phyloP scores from a whole-genome alignment of 768 basidiomycete species.

The Tricholoma hemisulphureum region DNA sequence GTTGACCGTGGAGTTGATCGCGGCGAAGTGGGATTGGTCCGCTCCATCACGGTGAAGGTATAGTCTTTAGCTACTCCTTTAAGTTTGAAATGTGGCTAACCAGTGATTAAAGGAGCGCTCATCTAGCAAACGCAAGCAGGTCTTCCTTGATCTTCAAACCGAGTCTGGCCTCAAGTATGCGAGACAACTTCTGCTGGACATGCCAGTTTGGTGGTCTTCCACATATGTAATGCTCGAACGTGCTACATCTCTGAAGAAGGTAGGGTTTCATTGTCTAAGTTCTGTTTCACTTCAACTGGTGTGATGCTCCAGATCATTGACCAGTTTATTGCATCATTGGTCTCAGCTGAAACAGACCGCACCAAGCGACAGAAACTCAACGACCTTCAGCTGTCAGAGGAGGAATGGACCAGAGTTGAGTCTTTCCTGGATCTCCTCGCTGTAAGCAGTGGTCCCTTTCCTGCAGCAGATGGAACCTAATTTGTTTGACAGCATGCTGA shows the following conservation, averaged over 20 bases:
- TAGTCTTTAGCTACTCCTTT: background rate
- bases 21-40: conserved; percentile 21
- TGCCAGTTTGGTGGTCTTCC: background rate
- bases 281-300: background rate
- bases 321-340: background rate
- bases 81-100: background rate
- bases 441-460: too few species aligned
- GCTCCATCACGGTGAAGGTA: background rate
- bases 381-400: too few species aligned
- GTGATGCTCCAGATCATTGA: background rate
- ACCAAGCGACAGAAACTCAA: background rate
- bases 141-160: too few species aligned
- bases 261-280: too few species aligned
- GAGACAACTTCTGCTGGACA: background rate
- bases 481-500: too few species aligned
- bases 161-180: too few species aligned
- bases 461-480: background rate
- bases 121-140: background rate
- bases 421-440: too few species aligned
- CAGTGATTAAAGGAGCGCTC: background rate
- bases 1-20: conserved; percentile 3
- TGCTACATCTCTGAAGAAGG: background rate
- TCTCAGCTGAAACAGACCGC: background rate
- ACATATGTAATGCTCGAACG: background rate
- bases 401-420: too few species aligned